These are phyloP conservation scores for Leucoagaricus sp. DNA, from an alignment of 1,284 basidiomycete species.

Conservation along the genomic window DNA sequence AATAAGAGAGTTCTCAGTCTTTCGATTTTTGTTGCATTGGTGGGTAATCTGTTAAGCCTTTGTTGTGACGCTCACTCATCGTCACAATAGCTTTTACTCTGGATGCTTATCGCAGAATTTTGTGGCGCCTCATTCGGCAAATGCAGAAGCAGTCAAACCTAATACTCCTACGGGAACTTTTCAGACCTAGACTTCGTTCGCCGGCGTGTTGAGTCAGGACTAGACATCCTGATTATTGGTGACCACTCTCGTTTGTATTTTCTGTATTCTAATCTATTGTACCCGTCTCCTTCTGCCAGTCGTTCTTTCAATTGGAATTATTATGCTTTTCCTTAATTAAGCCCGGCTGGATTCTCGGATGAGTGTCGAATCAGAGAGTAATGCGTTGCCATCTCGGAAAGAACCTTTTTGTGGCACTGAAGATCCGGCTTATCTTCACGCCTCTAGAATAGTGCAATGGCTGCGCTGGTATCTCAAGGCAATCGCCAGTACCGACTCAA, in stretches of 20 bases:
- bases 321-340: background rate
- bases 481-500: background rate
- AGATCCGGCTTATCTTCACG: conserved; percentile 18
- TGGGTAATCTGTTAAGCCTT: conserved; percentile 41
- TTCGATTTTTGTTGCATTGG: conserved; percentile 72
- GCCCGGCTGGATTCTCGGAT: background rate
- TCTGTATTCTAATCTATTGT: background rate
- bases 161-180: background rate
- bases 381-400: background rate
- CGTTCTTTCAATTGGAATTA: background rate
- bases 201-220: background rate
- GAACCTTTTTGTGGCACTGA: background rate
- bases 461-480: background rate
- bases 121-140: conserved; percentile 80
- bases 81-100: conserved; percentile 63
- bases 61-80: conserved; percentile 13
- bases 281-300: conserved; percentile 1
- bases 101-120: conserved; percentile 82
- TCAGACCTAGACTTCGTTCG: background rate
- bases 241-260: background rate
- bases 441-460: too few species aligned
- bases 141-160: conserved; percentile 39
- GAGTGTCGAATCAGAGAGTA: background rate
- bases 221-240: background rate
- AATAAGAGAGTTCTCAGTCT: conserved; percentile 80